Evolutionary conservation across 225 moss, liverwort and hornwort genomes (phyloP), one percentile per base, ranked within the genome.

Genomic region (Sphagnum tenellum): DNA sequence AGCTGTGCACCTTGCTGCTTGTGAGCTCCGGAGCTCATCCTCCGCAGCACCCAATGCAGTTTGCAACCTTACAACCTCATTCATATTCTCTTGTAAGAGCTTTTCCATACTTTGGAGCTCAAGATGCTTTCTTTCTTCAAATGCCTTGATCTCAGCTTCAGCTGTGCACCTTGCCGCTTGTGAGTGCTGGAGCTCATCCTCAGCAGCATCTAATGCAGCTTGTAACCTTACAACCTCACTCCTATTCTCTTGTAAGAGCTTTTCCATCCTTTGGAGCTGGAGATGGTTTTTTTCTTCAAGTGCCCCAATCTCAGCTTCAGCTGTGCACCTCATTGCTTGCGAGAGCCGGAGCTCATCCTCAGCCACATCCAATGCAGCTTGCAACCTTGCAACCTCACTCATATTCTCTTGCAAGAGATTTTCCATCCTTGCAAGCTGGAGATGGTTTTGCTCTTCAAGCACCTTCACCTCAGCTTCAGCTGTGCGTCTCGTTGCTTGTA

Each of bases 151-250:
- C 29, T 29, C 29, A 29, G 29, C 29, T 29, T 29, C 29, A 29
- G 29, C 29, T 29, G 29, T 29, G 29, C 29, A 29, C 29, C 29
- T 29, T 29, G 29, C 29, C 1, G 29, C 29, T 68, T 59, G 63
- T 67, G 67, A 73, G 55, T 55, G 49, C 45, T 63, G 63, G 50
- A 67, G 56, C 8, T 45, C 62, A 55, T 63, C 44, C 67, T 67
- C 62, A 12, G 66, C 66, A 66, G 44, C 9, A 66, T 50, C 47
- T 29, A 73, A 57, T 67, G 57, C 56, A 44, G 63, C 12, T 57
- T 67, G 67, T 56, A 67, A 46, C n/a, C 54, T 59, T 55, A 62
- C 48, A n/a, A 63, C 63, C 14, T 67, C 57, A 8, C 10, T 56
- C 57, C 45, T 46, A 56, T 56, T n/a, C 2, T 50, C 50, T 58